phyloP scores from a whole-genome alignment of 495 filamentous ascomycete species.

The Aspergillus mulundensis region DNA sequence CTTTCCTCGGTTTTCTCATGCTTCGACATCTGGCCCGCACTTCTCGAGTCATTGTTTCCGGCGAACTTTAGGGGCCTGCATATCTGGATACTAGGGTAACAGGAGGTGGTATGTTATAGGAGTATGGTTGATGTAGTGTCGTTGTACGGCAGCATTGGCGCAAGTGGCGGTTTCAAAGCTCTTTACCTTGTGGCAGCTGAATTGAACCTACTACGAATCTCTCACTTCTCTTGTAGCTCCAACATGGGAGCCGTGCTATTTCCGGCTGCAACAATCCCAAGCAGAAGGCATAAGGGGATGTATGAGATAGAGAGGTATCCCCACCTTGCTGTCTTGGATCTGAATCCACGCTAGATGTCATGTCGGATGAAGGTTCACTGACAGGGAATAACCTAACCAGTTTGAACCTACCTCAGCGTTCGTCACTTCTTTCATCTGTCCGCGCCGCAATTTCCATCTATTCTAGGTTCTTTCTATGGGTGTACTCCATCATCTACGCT shows the following conservation, averaged over 20 bases:
- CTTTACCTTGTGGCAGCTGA: constrained; percentile 8
- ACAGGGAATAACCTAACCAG: too few species aligned
- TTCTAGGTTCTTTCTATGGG: too few species aligned
- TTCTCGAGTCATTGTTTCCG: constrained; percentile 6
- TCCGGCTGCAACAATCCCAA: neutral
- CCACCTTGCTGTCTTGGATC: too few species aligned
- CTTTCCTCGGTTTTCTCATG: constrained; percentile 8
- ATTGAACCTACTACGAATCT: constrained; percentile 8
- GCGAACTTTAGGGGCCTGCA: constrained; percentile 5
- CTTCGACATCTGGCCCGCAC: neutral
- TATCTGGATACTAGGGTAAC: constrained; percentile 9
- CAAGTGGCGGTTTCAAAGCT: constrained; percentile 13
- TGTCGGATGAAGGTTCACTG: too few species aligned
- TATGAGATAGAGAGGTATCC: too few species aligned
- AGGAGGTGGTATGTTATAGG: neutral
- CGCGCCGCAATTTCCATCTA: too few species aligned
- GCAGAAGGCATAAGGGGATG: neutral
- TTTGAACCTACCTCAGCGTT: too few species aligned
- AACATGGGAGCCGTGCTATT: neutral
- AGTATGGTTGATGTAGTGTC: constrained; percentile 13
- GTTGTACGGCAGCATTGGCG: constrained; percentile 20
- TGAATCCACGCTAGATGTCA: too few species aligned
- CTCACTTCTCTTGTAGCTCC: neutral
- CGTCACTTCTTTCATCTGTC: too few species aligned
- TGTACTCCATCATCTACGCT: too few species aligned